A percentile compares a stretch with the other conserved stretches of the same genome.
These are phyloP conservation scores for Lachancea fermentati DNA, from an alignment of 805 yeast genomes.

Conservation along the genomic window DNA sequence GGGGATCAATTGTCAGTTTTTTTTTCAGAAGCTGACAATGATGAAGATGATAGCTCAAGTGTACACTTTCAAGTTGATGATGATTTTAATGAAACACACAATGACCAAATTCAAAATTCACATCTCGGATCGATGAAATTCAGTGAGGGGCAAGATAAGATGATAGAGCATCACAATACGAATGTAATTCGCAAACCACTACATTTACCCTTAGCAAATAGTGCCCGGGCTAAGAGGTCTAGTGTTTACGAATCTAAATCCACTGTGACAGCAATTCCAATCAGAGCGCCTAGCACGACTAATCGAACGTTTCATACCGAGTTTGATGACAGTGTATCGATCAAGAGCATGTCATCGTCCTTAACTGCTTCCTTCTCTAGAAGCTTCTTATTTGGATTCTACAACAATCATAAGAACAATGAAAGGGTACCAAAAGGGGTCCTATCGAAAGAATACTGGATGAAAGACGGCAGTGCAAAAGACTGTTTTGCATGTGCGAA, in stretches of 20 bases:
- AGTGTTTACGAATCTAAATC: conserved; percentile 32
- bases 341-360: conserved; percentile 36
- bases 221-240: conserved; percentile 28
- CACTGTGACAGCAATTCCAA: conserved; percentile 31
- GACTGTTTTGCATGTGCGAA: conserved; percentile 83
- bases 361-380: conserved; percentile 39
- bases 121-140: background rate
- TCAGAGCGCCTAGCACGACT: conserved; percentile 17
- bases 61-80: background rate
- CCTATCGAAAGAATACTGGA: conserved; percentile 75
- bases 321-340: conserved; percentile 33
- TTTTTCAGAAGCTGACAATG: background rate
- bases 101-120: background rate
- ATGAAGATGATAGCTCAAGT: background rate
- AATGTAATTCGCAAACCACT: conserved; percentile 9
- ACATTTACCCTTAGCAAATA: conserved; percentile 21
- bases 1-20: background rate
- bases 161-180: background rate
- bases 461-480: conserved; percentile 87
- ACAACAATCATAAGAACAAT: conserved; percentile 30
- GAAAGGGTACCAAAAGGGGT: conserved; percentile 23
- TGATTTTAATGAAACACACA: background rate
- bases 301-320: conserved; percentile 24
- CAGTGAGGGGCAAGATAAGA: background rate
- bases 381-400: conserved; percentile 39